These are phyloP conservation scores for Backusella australiensis DNA, from an alignment of 192 early-diverging fungal species.

Conservation along the genomic window DNA sequence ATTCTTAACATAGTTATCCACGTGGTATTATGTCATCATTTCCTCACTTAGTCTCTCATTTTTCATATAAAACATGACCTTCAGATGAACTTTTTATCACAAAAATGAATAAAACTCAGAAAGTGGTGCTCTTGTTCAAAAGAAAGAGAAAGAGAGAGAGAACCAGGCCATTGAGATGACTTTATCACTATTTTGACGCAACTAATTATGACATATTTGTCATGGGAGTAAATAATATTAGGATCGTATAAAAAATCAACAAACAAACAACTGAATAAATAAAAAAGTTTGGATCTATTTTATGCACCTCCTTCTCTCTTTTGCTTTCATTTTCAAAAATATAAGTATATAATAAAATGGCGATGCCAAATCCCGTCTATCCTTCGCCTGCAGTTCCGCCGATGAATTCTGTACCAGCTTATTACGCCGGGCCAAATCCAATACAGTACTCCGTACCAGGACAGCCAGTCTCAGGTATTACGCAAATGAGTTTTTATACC, in stretches of 20 bases:
- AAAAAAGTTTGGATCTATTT: neutral
- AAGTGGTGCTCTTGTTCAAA: neutral
- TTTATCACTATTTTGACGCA: neutral
- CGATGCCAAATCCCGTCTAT: neutral
- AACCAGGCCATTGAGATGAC: neutral
- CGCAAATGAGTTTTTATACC: neutral
- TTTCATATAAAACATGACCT: neutral
- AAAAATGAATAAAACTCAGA: neutral
- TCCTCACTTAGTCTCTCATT: neutral
- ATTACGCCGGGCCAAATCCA: neutral
- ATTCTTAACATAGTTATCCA: neutral
- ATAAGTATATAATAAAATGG: neutral
- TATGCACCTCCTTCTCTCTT: neutral
- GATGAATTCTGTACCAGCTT: neutral
- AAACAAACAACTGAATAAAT: slow-evolving; percentile 4
- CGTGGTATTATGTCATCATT: neutral
- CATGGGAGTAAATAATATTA: neutral
- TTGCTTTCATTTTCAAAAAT: neutral
- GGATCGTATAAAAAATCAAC: neutral
- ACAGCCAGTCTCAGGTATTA: neutral
- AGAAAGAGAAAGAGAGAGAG: neutral
- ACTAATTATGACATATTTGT: neutral
- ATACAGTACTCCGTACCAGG: neutral
- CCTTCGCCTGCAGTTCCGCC: neutral
- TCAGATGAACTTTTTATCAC: neutral